Evolutionary conservation across 768 basidiomycete genomes (phyloP).

Genomic region (Psilocybe tampanensis): DNA sequence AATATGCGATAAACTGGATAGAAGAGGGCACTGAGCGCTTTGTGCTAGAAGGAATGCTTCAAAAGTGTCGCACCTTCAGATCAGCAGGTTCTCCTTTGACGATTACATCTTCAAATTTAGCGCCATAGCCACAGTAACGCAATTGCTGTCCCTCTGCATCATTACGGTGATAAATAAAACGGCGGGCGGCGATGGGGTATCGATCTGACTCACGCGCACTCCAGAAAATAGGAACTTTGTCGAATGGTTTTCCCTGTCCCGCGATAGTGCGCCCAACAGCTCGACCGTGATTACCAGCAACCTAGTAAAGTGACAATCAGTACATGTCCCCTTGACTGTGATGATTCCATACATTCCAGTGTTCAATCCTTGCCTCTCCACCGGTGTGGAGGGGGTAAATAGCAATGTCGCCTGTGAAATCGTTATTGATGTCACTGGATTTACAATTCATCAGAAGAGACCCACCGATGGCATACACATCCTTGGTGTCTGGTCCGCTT

Average conservation of each 20-base stretch:
- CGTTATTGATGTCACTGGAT: neutral
- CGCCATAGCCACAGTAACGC: conserved; percentile 79
- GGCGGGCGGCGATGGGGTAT: neutral
- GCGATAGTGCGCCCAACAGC: conserved; percentile 81
- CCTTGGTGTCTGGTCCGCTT: conserved; percentile 41
- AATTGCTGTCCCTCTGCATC: conserved; percentile 78
- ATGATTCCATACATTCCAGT: conserved; percentile 74
- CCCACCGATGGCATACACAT: conserved; percentile 73
- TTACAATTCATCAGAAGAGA: neutral
- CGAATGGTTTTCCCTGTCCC: conserved; percentile 64
- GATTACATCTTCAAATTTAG: conserved; percentile 73
- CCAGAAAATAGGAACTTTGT: conserved; percentile 88
- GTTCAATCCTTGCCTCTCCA: conserved; percentile 69
- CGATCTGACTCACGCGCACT: conserved; percentile 66
- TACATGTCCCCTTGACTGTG: neutral
- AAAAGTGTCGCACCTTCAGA: conserved; percentile 61
- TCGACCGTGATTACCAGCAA: conserved; percentile 86
- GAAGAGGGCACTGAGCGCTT: neutral
- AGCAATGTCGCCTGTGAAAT: conserved; percentile 70
- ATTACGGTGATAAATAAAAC: neutral
- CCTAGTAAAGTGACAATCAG: conserved; percentile 35
- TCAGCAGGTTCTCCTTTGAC: conserved; percentile 76
- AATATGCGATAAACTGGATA: conserved; percentile 77
- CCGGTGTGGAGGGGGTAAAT: conserved; percentile 69
- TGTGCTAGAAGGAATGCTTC: neutral